phyloP scores from a whole-genome alignment of 768 basidiomycete genomes.

The Dioszegia aurantiaca region DNA sequence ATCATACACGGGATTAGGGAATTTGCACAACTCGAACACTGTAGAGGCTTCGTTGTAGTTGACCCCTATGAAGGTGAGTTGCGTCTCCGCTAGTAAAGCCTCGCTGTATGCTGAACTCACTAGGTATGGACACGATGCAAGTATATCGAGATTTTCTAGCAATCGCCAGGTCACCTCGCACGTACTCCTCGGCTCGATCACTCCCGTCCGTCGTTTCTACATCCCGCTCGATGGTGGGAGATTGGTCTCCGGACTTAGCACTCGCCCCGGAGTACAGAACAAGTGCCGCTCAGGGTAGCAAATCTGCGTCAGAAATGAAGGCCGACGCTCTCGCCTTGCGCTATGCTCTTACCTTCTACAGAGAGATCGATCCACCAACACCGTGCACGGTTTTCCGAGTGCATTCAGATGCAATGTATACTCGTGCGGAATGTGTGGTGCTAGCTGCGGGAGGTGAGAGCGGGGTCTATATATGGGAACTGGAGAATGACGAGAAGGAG shows the following conservation, averaged over 20 bases:
- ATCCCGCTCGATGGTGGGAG: neutral
- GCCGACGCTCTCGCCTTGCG: no score
- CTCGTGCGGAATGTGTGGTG: neutral
- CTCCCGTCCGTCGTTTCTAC: neutral
- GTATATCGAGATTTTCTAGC: neutral
- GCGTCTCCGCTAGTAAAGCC: neutral
- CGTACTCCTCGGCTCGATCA: neutral
- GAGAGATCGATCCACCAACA: neutral
- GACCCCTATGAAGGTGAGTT: neutral
- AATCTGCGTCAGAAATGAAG: no score
- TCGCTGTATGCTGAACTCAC: neutral
- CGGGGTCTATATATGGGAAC: neutral
- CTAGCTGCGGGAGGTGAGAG: neutral
- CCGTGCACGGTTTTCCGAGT: neutral
- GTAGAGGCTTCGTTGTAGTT: neutral
- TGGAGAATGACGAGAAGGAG: neutral
- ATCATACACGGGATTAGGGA: no score
- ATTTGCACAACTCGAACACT: neutral
- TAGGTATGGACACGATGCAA: neutral
- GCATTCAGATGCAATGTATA: neutral
- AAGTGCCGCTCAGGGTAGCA: no score
- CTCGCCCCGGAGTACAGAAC: slow-evolving; percentile 1
- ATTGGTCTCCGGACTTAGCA: neutral
- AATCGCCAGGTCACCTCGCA: neutral
- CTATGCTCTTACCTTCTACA: neutral